These are phyloP conservation scores for Lepiota subincarnata DNA, from an alignment of 768 basidiomycete genomes.

Conservation along the genomic window DNA sequence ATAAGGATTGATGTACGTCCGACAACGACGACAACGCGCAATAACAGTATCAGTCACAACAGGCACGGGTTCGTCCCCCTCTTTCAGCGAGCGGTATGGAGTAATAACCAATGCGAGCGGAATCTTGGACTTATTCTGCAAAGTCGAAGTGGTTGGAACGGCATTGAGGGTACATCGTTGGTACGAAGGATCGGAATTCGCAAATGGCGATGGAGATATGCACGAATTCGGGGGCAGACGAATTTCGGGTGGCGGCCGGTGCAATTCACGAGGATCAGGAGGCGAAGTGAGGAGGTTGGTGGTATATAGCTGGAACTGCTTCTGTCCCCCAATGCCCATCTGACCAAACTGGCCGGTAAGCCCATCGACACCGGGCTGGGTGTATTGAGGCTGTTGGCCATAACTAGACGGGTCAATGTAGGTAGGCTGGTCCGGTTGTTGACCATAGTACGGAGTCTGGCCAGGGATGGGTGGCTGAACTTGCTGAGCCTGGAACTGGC, in stretches of 20 bases:
- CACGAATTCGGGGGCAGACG: constrained; percentile 81
- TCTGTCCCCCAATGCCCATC: constrained; percentile 82
- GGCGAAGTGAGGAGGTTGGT: constrained; percentile 91
- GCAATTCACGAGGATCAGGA: constrained; percentile 84
- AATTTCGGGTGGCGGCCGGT: constrained; percentile 83
- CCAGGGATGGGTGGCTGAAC: constrained; percentile 31
- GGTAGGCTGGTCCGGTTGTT: constrained; percentile 39
- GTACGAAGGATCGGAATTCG: constrained; percentile 88
- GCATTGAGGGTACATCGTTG: constrained; percentile 89
- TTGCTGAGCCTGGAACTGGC: constrained; percentile 65
- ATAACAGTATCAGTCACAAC: constrained; percentile 91
- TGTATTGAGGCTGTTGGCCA: constrained; percentile 37
- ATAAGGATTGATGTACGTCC: constrained; percentile 96
- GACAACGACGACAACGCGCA: constrained; percentile 91
- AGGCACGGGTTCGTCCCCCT: constrained; percentile 82
- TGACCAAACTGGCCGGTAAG: constrained; percentile 83
- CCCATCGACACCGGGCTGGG: constrained; percentile 53
- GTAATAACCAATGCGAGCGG: constrained; percentile 87
- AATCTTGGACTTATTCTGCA: constrained; percentile 85
- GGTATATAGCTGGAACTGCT: constrained; percentile 75
- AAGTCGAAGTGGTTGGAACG: constrained; percentile 86
- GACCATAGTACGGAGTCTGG: constrained; percentile 38
- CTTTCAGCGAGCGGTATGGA: constrained; percentile 83
- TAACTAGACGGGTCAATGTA: constrained; percentile 40
- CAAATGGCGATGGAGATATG: constrained; percentile 70